A percentile compares a stretch with the other conserved stretches of the same genome.
phyloP scores from a whole-genome alignment of 1,139 yeast species.

The Kazachstania sp. region DNA sequence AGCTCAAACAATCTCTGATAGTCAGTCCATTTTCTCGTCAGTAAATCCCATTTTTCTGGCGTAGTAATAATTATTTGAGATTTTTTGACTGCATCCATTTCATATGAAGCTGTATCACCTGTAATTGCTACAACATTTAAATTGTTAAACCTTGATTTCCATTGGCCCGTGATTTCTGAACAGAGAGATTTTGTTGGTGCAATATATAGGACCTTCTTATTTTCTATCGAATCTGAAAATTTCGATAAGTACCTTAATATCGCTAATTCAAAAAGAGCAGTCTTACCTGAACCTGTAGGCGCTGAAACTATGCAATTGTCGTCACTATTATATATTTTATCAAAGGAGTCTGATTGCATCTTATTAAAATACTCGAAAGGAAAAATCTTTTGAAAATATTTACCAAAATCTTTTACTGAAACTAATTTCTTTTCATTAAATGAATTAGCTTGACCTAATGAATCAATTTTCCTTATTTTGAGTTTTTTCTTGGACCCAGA shows the following conservation, averaged over 20 bases:
- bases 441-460: background rate
- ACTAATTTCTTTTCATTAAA: background rate
- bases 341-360: slow-evolving; percentile 43
- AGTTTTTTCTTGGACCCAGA: background rate
- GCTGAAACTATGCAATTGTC: slow-evolving; percentile 42
- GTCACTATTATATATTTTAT: slow-evolving; percentile 30
- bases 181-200: slow-evolving; percentile 52
- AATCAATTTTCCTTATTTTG: background rate
- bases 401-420: slow-evolving; percentile 21
- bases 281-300: slow-evolving; percentile 54
- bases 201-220: slow-evolving; percentile 38
- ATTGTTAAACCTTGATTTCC: slow-evolving; percentile 37
- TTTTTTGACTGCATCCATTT: slow-evolving; percentile 36
- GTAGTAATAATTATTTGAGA: slow-evolving; percentile 45
- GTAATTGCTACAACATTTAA: slow-evolving; percentile 42
- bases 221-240: slow-evolving; percentile 9
- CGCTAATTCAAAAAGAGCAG: slow-evolving; percentile 47
- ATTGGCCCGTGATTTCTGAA: slow-evolving; percentile 37
- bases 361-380: slow-evolving; percentile 36
- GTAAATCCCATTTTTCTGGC: slow-evolving; percentile 51
- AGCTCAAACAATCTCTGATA: slow-evolving; percentile 34
- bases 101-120: slow-evolving; percentile 39
- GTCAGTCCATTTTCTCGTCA: slow-evolving; percentile 44
- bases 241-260: slow-evolving; percentile 34
- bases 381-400: slow-evolving; percentile 30